Conservation (phyloP, 176 grass and related monocot species). For the Triticum turgidum region DNA sequence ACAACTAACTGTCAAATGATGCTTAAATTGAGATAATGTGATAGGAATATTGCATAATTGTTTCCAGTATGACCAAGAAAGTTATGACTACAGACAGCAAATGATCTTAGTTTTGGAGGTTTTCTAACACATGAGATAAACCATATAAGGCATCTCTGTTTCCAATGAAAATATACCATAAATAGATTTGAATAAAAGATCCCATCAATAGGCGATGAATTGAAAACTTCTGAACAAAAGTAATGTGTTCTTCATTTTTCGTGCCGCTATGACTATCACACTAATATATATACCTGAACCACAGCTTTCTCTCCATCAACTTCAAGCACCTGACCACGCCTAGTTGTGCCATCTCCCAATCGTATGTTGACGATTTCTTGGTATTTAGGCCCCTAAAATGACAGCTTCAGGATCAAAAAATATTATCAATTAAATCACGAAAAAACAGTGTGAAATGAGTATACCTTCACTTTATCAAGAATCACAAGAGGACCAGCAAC, state of each 20-base stretch:
- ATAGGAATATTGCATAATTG: background rate
- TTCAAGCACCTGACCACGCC: constrained; percentile 81
- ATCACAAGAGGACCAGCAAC: constrained; percentile 82
- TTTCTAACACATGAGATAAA: background rate
- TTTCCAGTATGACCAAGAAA: background rate
- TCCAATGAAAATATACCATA: background rate
- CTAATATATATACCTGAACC: constrained; percentile 60
- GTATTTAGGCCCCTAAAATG: constrained; percentile 77
- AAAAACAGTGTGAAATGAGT: background rate
- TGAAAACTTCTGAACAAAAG: background rate
- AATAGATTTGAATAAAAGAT: background rate
- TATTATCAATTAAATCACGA: background rate
- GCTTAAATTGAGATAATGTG: background rate
- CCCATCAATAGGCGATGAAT: background rate
- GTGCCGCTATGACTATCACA: background rate
- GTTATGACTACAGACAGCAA: background rate
- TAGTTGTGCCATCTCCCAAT: constrained; percentile 66
- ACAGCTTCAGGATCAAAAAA: background rate
- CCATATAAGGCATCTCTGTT: background rate
- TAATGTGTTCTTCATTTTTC: background rate
- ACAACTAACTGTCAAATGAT: background rate
- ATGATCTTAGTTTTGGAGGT: background rate
- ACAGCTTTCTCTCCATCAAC: constrained; percentile 88
- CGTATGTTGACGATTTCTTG: constrained; percentile 85
- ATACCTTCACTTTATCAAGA: constrained; percentile 82